These are phyloP conservation scores for Wickerhamomyces subpelliculosus DNA, from an alignment of 805 yeast species.

Conservation along the genomic window DNA sequence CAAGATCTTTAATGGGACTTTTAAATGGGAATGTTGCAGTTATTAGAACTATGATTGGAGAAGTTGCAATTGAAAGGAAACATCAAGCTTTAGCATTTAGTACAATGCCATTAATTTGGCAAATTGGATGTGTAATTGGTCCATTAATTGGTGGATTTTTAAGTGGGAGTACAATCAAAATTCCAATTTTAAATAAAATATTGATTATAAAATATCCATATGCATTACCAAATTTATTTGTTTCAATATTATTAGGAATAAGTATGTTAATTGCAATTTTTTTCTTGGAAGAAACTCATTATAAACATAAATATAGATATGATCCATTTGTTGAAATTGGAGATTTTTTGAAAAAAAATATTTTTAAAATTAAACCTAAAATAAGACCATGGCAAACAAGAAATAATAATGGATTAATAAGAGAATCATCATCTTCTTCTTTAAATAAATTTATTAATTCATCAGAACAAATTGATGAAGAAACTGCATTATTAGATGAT, in stretches of 20 bases:
- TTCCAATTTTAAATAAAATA: constrained; percentile 21
- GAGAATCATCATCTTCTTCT: neutral
- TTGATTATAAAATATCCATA: constrained; percentile 39
- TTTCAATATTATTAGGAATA: constrained; percentile 28
- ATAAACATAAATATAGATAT: constrained; percentile 26
- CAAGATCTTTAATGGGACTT: constrained; percentile 49
- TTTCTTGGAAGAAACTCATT: constrained; percentile 50
- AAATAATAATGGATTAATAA: neutral
- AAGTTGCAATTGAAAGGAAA: constrained; percentile 44
- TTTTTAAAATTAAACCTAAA: constrained; percentile 16
- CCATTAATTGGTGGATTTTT: constrained; percentile 52
- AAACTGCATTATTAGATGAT: constrained; percentile 12
- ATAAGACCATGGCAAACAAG: constrained; percentile 25
- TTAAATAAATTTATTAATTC: too few species aligned
- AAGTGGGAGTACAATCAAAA: constrained; percentile 27
- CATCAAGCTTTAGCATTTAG: constrained; percentile 62
- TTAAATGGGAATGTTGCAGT: constrained; percentile 62
- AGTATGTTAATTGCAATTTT: constrained; percentile 35
- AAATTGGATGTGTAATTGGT: constrained; percentile 54
- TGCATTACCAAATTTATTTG: constrained; percentile 45
- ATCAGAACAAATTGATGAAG: too few species aligned
- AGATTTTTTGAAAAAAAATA: constrained; percentile 21
- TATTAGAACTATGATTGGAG: constrained; percentile 57
- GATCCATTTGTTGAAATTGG: constrained; percentile 43
- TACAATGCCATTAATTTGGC: constrained; percentile 54